These are phyloP conservation scores for Pythium phragmitis DNA, from an alignment of 352 stramenopile species.

Conservation along the genomic window DNA sequence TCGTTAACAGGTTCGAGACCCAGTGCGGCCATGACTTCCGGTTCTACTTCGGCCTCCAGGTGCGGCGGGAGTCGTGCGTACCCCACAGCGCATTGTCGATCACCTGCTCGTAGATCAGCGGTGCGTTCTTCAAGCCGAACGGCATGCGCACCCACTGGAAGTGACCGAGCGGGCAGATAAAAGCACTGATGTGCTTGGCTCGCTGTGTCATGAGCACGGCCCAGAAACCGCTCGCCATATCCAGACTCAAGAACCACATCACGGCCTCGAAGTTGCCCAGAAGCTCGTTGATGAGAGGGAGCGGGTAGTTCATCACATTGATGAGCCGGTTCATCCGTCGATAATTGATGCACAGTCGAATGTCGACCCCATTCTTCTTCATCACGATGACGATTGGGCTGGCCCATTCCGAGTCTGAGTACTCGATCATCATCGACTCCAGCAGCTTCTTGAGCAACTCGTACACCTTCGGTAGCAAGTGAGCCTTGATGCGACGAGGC, in stretches of 20 bases:
- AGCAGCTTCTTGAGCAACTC: conserved; percentile 21
- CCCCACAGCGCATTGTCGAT: conserved; percentile 25
- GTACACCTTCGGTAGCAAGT: conserved; percentile 14
- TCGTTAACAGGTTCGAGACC: conserved; percentile 4
- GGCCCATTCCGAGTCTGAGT: conserved; percentile 25
- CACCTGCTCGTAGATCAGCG: conserved; percentile 22
- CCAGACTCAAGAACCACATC: no score
- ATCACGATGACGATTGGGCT: conserved; percentile 28
- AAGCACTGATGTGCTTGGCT: conserved; percentile 20
- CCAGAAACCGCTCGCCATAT: no score
- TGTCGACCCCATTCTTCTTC: no score
- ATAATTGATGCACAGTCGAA: no score
- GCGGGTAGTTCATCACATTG: no score
- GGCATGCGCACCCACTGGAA: conserved; percentile 28
- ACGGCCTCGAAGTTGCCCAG: no score
- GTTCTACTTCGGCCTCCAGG: conserved; percentile 5
- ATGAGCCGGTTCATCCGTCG: no score
- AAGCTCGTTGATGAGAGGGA: no score
- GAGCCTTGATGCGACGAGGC: conserved; percentile 1
- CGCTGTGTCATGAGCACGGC: conserved; percentile 13
- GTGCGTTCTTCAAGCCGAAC: conserved; percentile 23
- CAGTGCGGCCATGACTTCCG: conserved; percentile 8
- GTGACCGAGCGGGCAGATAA: conserved; percentile 22
- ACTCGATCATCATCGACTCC: conserved; percentile 9
- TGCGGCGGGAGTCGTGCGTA: conserved; percentile 13